A percentile compares a stretch with the other conserved stretches of the same genome.
These are phyloP conservation scores for Boletus patriciae DNA, from an alignment of 768 basidiomycete genomes.

Conservation along the genomic window DNA sequence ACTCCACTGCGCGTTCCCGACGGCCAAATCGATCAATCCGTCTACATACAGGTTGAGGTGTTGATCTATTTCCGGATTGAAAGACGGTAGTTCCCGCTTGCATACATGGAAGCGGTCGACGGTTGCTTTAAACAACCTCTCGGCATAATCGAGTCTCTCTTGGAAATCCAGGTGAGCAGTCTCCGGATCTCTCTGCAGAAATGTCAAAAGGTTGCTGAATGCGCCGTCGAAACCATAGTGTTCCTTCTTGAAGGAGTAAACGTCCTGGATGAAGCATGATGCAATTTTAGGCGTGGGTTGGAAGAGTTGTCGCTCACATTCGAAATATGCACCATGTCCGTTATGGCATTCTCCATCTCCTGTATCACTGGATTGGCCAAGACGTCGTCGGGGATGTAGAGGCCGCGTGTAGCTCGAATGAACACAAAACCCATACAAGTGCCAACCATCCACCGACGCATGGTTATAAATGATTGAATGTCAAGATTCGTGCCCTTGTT, in stretches of 20 bases:
- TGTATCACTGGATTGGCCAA: slow-evolving; percentile 6
- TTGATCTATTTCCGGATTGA: slow-evolving; percentile 8
- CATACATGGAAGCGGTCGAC: slow-evolving; percentile 4
- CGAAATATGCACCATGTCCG: slow-evolving; percentile 10
- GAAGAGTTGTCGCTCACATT: slow-evolving; percentile 8
- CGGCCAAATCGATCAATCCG: slow-evolving; percentile 6
- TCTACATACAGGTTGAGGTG: slow-evolving; percentile 9
- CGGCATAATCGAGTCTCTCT: slow-evolving; percentile 6
- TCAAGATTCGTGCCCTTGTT: not conserved
- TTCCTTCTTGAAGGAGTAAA: slow-evolving; percentile 22
- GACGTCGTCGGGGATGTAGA: slow-evolving; percentile 12
- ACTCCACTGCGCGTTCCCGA: slow-evolving; percentile 17
- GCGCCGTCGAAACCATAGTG: slow-evolving; percentile 3
- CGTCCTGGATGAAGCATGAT: slow-evolving; percentile 4
- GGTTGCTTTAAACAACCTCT: slow-evolving; percentile 11
- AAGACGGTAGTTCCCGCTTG: slow-evolving; percentile 7
- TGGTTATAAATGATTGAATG: slow-evolving; percentile 12
- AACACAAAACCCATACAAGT: not conserved
- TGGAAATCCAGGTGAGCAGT: slow-evolving; percentile 16
- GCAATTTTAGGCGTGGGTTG: not conserved
- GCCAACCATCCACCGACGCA: slow-evolving; percentile 11
- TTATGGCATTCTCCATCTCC: slow-evolving; percentile 10
- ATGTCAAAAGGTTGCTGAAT: slow-evolving; percentile 10
- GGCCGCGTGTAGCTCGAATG: not conserved
- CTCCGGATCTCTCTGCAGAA: slow-evolving; percentile 7